Evolutionary conservation across 176 grass and related monocot species (phyloP), one percentile per base, ranked within the genome.

Genomic region (Ananas comosus): DNA sequence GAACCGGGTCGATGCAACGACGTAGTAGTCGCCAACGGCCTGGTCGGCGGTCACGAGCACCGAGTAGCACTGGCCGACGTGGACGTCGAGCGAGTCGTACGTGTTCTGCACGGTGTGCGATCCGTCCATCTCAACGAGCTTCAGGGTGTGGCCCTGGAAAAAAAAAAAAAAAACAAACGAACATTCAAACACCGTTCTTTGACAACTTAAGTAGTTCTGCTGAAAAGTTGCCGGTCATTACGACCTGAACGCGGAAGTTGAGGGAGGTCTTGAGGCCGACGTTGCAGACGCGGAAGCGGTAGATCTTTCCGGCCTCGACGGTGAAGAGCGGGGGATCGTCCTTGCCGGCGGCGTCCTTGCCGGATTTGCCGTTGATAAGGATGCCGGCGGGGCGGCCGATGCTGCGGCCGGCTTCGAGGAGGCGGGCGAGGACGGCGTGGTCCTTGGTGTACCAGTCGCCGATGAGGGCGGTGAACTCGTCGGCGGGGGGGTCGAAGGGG

Each of bases 91-190:
- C 2, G 88, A 85, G 12, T 87, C 81, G 68, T 96, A 96, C 10
- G 17, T 3, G 79, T 89, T 96, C 80, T 96, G 93, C 72, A 96
- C 64, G 4, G 93, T 96, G 86, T 96, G 93, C 57, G 93, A 96
- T 0, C 93, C 93, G 59, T 96, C 93, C 81, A 92, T 83, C 88
- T 96, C 93, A 0, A 96, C 86, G 0, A 96, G 86, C 83, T 74
- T 85, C 10, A 85, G 18, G 51, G 0, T 7, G 73, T 96, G 93
- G n/a, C 65, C 51, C 82, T 90, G 93, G 23, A n/a, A n/a, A n/a
- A n/a, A n/a, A n/a, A n/a, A n/a, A n/a, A n/a, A n/a, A 33, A 42
- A 42, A 0, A 42, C 0, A 42, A 42, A 42, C 0, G 0, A 6
- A 7, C 7, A 42, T 7, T 42, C 7, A 42, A 42, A 42, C 29